These are phyloP conservation scores for Daldinia vernicosa DNA, from an alignment of 495 filamentous ascomycete genomes.

Conservation along the genomic window DNA sequence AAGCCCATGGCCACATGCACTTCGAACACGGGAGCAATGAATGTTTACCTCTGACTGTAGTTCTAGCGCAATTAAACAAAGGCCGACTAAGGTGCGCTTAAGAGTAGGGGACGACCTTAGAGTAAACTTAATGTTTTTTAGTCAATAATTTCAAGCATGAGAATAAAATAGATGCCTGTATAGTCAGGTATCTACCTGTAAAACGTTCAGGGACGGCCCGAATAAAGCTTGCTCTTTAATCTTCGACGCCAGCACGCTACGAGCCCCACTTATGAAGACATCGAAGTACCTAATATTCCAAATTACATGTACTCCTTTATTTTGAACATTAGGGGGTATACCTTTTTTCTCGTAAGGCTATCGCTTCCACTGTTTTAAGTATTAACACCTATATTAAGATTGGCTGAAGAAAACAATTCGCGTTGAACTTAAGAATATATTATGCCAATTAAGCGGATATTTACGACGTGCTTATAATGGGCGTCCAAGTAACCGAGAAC, in stretches of 20 bases:
- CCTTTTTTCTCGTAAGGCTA: background rate
- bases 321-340: background rate
- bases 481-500: background rate
- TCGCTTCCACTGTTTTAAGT: no score
- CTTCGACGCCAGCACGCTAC: background rate
- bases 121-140: background rate
- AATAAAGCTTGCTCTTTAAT: background rate
- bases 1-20: background rate
- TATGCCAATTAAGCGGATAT: no score
- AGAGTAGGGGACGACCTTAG: no score
- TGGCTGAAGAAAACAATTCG: no score
- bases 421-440: no score
- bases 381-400: no score
- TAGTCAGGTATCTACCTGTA: no score
- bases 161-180: background rate
- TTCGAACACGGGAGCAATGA: background rate
- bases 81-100: no score
- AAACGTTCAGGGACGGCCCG: background rate
- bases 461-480: background rate
- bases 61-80: no score
- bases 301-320: background rate
- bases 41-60: no score
- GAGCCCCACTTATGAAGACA: background rate
- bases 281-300: background rate
- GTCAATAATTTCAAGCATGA: background rate